Evolutionary conservation across 345 rosid species (phyloP).

Genomic region (Passiflora organensis): DNA sequence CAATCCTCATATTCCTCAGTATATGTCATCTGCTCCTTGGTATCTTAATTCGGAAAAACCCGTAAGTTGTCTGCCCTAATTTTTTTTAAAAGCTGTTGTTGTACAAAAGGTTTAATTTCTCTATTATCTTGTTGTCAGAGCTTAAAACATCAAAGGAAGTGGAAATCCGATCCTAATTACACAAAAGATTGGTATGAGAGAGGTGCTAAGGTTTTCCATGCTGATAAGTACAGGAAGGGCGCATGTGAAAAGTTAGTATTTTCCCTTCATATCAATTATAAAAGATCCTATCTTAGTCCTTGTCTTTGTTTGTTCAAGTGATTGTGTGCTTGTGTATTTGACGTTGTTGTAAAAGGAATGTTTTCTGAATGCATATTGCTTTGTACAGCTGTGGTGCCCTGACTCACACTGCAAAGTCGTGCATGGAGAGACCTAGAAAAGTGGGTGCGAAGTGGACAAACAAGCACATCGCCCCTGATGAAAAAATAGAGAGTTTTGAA

Average conservation of each 20-base stretch:
- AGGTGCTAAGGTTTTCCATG: conserved; percentile 65
- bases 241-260: conserved; percentile 59
- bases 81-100: no score
- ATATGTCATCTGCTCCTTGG: conserved; percentile 58
- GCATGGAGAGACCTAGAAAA: conserved; percentile 81
- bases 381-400: conserved; percentile 76
- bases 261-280: background rate
- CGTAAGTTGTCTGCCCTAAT: conserved; percentile 27
- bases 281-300: background rate
- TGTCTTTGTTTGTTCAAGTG: background rate
- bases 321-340: background rate
- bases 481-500: conserved; percentile 71
- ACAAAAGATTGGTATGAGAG: conserved; percentile 71
- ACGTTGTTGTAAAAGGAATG: no score
- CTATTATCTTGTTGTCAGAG: conserved; percentile 27
- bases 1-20: conserved; percentile 68
- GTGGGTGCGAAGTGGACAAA: conserved; percentile 67
- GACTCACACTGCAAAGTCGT: conserved; percentile 65
- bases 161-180: conserved; percentile 77
- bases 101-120: no score
- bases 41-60: conserved; percentile 65
- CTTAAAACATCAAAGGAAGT: conserved; percentile 80
- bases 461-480: conserved; percentile 80
- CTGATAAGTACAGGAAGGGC: conserved; percentile 67
- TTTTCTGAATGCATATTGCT: background rate